Evolutionary conservation across 306 rosid species (phyloP), one percentile per base, ranked within the genome.

Genomic region (Biancaea sappan): DNA sequence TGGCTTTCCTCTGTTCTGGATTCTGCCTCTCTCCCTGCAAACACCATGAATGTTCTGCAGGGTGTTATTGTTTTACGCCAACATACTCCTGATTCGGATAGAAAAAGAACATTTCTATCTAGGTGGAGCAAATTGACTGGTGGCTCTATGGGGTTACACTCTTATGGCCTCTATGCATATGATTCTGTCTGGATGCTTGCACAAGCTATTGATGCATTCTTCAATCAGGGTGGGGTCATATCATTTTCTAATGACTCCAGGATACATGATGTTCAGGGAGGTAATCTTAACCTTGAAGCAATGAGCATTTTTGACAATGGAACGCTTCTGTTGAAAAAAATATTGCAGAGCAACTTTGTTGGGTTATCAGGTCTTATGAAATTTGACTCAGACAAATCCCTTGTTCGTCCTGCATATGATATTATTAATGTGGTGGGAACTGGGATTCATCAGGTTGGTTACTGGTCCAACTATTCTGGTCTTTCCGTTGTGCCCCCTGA

Each of bases 391-490:
- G 96, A 88, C 11, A 84, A 75, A 48, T 80, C 90, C 63, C 93
- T 88, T 76, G 77, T 75, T 77, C 84, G 43, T 75, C 96, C 99
- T 48, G 93, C 99, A 24, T 95, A 84, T 79, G 98, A 94, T 64
- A 60, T 94, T 25, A 44, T 90, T 59, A 94, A 92, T 75, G 88
- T 94, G 57, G 80, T 85, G 43, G 99, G 99, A 71, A 84, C 86
- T 48, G 99, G 99, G 43, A 43, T 84, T 61, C 89, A 85, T 28
- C 77, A 62, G 76, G 62, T 94, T 50, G 99, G 99, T 79, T 92
- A 95, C 86, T 95, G 99, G 98, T 88, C 88, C 59, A 95, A 92
- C 91, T 92, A 95, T 77, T 90, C 97, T 82, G 97, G 96, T 63
- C 53, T 95, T 65, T 95, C 98, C 72, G 62, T 80, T 76, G 81